phyloP scores from a whole-genome alignment of 129 eudicot genomes.

The Cynara cardunculus region DNA sequence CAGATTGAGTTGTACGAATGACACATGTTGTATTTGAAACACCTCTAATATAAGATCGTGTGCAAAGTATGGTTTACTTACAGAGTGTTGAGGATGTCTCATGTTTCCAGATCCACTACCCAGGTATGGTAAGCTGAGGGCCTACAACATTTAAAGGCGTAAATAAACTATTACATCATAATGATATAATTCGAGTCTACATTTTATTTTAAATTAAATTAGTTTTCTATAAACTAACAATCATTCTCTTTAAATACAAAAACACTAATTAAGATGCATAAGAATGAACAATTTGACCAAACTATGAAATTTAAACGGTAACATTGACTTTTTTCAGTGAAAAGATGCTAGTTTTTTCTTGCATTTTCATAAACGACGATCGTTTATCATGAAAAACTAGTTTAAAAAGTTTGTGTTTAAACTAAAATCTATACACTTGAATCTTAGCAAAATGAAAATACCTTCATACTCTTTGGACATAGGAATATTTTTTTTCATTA shows the following conservation, averaged over 20 bases:
- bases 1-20: too few species aligned
- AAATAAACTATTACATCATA: background rate
- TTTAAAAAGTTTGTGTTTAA: background rate
- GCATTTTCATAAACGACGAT: background rate
- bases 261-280: background rate
- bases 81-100: conserved; percentile 47
- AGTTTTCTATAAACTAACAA: background rate
- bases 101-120: conserved; percentile 56
- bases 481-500: conserved; percentile 24
- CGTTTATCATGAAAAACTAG: background rate
- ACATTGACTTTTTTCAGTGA: background rate
- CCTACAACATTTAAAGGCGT: conserved; percentile 47
- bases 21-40: too few species aligned
- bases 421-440: background rate
- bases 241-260: background rate
- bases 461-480: conserved; percentile 3
- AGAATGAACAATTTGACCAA: background rate
- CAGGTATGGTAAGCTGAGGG: conserved; percentile 87
- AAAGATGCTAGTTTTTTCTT: background rate
- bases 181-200: background rate
- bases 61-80: conserved; percentile 28
- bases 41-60: too few species aligned
- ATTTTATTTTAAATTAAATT: background rate
- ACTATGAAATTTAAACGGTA: background rate
- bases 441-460: background rate